Evolutionary conservation across 306 rosid species (phyloP).

Genomic region (Vigna hirtella): DNA sequence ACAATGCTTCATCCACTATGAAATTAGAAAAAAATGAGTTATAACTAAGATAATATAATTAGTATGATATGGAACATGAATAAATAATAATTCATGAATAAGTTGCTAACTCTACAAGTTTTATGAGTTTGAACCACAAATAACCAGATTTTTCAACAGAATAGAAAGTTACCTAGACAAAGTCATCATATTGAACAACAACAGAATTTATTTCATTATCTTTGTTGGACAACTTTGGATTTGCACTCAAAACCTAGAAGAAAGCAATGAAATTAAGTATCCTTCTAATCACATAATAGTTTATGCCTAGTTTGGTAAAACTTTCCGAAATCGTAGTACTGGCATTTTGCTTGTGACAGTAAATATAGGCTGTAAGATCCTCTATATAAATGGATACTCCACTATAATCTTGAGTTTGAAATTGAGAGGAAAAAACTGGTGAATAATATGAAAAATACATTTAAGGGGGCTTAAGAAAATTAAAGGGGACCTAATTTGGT

Average conservation of each 20-base stretch:
- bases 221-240: conserved; percentile 59
- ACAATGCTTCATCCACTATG: no score
- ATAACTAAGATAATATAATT: no score
- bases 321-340: not conserved
- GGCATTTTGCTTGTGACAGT: not conserved
- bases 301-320: conserved; percentile 3
- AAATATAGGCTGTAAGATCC: conserved; percentile 10
- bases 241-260: conserved; percentile 66
- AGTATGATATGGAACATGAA: no score
- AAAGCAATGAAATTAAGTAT: conserved; percentile 37
- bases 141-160: no score
- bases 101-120: no score
- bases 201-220: conserved; percentile 67
- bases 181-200: conserved; percentile 71
- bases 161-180: conserved; percentile 68
- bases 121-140: no score
- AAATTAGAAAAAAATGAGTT: no score
- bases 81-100: no score
- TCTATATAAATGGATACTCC: conserved; percentile 8
- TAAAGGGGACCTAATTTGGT: no score
- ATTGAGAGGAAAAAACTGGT: no score
- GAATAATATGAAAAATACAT: no score
- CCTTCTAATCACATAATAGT: conserved; percentile 12
- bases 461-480: no score
- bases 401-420: not conserved